Evolutionary conservation across 2,329 filamentous ascomycete genomes (phyloP).

Genomic region (Colletotrichum lini): DNA sequence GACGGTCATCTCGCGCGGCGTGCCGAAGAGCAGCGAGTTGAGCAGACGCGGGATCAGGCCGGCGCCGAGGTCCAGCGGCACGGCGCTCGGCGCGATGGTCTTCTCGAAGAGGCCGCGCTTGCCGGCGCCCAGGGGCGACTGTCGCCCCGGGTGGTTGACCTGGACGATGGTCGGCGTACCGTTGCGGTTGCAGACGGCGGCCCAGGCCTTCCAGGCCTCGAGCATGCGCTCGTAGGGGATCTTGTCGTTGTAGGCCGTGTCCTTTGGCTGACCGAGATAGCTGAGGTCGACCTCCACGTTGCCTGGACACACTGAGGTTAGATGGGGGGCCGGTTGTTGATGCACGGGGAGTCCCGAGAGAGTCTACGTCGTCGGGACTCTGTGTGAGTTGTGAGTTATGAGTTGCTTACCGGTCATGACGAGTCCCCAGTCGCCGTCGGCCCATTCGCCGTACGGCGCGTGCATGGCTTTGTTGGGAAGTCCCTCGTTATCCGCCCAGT

Average conservation of each 20-base stretch:
- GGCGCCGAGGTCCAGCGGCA: conserved; percentile 58
- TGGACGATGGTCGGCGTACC: conserved; percentile 60
- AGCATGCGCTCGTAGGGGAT: conserved; percentile 49
- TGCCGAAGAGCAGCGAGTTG: conserved; percentile 61
- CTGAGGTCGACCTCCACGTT: conserved; percentile 60
- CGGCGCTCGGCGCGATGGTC: conserved; percentile 59
- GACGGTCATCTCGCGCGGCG: conserved; percentile 69
- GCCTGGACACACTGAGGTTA: conserved; percentile 47
- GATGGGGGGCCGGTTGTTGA: no score
- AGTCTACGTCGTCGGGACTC: no score
- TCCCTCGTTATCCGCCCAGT: conserved; percentile 56
- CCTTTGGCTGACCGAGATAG: conserved; percentile 54
- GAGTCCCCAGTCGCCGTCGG: conserved; percentile 66
- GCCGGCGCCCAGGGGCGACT: conserved; percentile 58
- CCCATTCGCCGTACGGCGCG: conserved; percentile 67
- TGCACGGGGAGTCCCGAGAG: no score
- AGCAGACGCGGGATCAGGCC: conserved; percentile 53
- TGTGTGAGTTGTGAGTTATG: background rate
- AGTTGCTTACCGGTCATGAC: conserved; percentile 59
- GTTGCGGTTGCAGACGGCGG: conserved; percentile 47
- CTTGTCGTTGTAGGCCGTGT: conserved; percentile 52
- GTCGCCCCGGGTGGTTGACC: conserved; percentile 63
- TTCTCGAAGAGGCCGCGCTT: conserved; percentile 54
- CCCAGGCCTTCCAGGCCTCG: conserved; percentile 57
- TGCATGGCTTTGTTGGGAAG: conserved; percentile 60